Base-by-base conservation (phyloP, 2,329 filamentous ascomycete genomes). In the Colletotrichum cereale region DNA sequence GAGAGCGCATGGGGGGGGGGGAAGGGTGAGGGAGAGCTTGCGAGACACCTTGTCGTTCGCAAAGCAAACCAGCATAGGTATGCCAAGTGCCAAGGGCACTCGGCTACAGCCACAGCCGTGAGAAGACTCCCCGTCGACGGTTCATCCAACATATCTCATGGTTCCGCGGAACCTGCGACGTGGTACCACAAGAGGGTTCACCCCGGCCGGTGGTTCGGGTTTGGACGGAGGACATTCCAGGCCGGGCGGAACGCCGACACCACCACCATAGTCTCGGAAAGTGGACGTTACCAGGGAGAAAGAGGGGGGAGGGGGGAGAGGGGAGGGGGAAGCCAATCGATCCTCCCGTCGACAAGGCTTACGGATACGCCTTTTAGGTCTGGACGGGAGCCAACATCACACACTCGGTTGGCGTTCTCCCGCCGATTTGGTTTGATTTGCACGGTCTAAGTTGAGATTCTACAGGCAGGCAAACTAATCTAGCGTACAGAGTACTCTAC, bases 71-170 rank as follows among this genome's bases (percentile, higher is more conserved):
- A 18, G 29, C 31, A 40, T 29, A n/a, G n/a, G n/a, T n/a, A 6
- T 24, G 21, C 21, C 44, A 47, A 47, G 44, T 21, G 24, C 3
- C 24, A 36, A 42, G 47, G 47, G 11, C 47, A 44, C 11, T 34
- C 44, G 34, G 24, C 31, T 26, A 34, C 60, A 62, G 34, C 5
- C n/a, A 26, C 21, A 21, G 40, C 24, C 21, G 29, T 36, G 21
- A 3, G 11, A 12, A 12, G 21, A 24, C 36, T 64, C 42, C 58
- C 40, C 50, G 50, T 47, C 48, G 31, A 63, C 65, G 44, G 48
- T 64, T 64, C 66, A 57, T 64, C 50, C 66, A 57, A 64, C 40
- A 42, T 60, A 2, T 36, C 44, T 36, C 44, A 11, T 29, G n/a
- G 52, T 65, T 34, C 52, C 58, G 62, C 12, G 60, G 60, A 50